Conservation (phyloP, 345 rosid species). For the Luvunga scandens region DNA sequence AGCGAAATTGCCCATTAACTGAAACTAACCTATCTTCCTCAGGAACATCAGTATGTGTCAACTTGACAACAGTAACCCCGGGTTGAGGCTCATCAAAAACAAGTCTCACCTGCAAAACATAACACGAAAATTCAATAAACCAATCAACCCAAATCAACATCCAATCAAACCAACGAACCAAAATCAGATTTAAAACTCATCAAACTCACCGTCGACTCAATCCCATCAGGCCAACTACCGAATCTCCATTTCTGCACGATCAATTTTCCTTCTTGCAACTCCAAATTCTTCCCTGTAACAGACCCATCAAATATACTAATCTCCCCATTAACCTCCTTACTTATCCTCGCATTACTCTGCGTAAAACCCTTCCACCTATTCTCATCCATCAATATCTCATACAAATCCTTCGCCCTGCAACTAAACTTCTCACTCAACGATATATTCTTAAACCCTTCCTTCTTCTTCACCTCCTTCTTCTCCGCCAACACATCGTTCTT, state of each 20-base stretch:
- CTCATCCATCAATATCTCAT: conserved; percentile 96
- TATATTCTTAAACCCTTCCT: conserved; percentile 70
- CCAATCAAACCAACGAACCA: background rate
- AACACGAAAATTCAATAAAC: background rate
- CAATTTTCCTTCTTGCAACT: conserved; percentile 82
- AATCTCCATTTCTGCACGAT: conserved; percentile 94
- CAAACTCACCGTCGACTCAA: conserved; percentile 64
- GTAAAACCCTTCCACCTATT: conserved; percentile 95
- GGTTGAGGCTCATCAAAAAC: conserved; percentile 73
- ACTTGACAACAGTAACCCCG: conserved; percentile 72
- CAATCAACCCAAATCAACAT: conserved; percentile 8
- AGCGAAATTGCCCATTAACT: background rate
- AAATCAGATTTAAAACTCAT: background rate
- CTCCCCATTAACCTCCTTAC: conserved; percentile 81
- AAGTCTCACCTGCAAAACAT: conserved; percentile 64
- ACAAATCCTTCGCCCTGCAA: conserved; percentile 77
- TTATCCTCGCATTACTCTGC: conserved; percentile 85
- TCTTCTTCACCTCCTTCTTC: conserved; percentile 39
- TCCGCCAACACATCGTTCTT: conserved; percentile 28
- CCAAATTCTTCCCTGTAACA: conserved; percentile 71
- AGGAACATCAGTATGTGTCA: conserved; percentile 78
- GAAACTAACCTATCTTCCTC: conserved; percentile 82
- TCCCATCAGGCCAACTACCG: conserved; percentile 97
- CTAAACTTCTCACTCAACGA: conserved; percentile 80
- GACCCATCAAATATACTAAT: conserved; percentile 91